phyloP scores from a whole-genome alignment of 164 flowering plant species.

The Akebia trifoliata region DNA sequence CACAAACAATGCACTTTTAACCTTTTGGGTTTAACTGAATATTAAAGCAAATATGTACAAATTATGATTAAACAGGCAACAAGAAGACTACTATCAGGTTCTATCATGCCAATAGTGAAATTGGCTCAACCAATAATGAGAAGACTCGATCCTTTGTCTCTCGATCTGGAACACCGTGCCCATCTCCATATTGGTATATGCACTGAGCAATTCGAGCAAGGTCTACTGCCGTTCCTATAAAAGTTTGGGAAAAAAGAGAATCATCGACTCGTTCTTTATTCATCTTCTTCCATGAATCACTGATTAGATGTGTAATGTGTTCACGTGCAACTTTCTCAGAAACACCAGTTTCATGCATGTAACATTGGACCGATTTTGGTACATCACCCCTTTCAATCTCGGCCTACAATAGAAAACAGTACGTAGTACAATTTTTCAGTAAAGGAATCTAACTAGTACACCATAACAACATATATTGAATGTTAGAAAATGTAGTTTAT shows the following conservation, averaged over 20 bases:
- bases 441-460: no score
- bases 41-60: no score
- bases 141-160: conserved; percentile 2
- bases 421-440: no score
- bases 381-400: conserved; percentile 36
- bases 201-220: conserved; percentile 34
- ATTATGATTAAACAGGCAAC: no score
- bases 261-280: conserved; percentile 8
- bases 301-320: conserved; percentile 22
- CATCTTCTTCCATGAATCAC: conserved; percentile 32
- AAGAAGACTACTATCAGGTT: no score
- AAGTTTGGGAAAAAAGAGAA: conserved; percentile 18
- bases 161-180: conserved; percentile 30
- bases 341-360: conserved; percentile 19
- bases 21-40: no score
- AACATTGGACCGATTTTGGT: conserved; percentile 27
- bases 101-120: not conserved
- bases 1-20: no score
- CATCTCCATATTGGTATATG: conserved; percentile 45
- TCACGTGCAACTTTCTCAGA: conserved; percentile 25
- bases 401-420: no score
- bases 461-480: not conserved
- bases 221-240: conserved; percentile 19
- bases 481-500: not conserved
- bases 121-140: conserved; percentile 12